A percentile compares a stretch with the other conserved stretches of the same genome.
Conservation (phyloP, 2,329 filamentous ascomycete genomes). For the Xylaria sp. region DNA sequence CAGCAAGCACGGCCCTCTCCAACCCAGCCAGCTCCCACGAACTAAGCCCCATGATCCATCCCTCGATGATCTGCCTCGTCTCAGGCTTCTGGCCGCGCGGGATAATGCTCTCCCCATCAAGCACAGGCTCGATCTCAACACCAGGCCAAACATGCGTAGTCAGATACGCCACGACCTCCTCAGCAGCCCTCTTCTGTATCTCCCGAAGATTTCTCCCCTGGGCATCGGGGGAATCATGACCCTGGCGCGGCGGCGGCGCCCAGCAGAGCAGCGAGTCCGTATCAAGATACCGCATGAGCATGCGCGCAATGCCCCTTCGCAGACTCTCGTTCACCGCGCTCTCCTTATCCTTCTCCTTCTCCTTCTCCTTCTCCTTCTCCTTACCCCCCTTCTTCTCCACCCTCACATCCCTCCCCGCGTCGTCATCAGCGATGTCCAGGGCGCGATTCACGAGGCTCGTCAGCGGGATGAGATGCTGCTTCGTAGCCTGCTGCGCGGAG, state of each 20-base stretch:
- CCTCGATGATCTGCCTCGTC: conserved; percentile 80
- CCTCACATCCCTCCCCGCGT: conserved; percentile 59
- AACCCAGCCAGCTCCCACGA: conserved; percentile 87
- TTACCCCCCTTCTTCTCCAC: too few species aligned
- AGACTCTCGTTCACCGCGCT: conserved; percentile 56
- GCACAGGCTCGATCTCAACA: conserved; percentile 78
- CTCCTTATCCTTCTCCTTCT: not conserved
- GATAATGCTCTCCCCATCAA: conserved; percentile 81
- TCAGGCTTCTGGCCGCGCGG: conserved; percentile 77
- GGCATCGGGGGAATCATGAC: conserved; percentile 55
- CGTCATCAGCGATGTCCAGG: conserved; percentile 80
- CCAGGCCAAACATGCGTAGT: conserved; percentile 84
- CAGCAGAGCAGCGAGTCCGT: conserved; percentile 95
- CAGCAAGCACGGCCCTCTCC: conserved; percentile 84
- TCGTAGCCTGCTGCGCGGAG: conserved; percentile 84
- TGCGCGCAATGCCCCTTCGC: conserved; percentile 72
- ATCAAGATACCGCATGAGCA: conserved; percentile 85
- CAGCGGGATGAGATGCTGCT: conserved; percentile 88
- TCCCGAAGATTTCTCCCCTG: conserved; percentile 72
- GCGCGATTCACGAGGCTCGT: conserved; percentile 87
- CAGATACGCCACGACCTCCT: conserved; percentile 77
- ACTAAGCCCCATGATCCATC: conserved; percentile 79
- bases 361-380: not conserved
- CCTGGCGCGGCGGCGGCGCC: conserved; percentile 67
- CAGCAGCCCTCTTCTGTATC: conserved; percentile 75